phyloP scores from a whole-genome alignment of 31 red algal genomes.

The Endocladia muricata region DNA sequence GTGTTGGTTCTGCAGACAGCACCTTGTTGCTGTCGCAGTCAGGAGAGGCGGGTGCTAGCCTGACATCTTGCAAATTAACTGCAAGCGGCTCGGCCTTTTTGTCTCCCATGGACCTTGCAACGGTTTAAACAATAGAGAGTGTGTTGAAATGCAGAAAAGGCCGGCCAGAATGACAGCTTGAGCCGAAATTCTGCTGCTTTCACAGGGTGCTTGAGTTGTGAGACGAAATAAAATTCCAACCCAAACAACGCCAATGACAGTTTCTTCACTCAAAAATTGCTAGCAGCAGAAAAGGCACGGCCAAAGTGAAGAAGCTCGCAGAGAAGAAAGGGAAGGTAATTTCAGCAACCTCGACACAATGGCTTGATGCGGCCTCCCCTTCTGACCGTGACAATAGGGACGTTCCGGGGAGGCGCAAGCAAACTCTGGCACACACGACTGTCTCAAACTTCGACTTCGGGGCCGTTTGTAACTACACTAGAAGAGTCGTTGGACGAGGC shows the following conservation, averaged over 20 bases:
- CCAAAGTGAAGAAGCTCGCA: background rate
- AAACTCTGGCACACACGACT: too few relatives aligned
- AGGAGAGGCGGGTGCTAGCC: background rate
- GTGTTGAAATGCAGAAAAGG: background rate
- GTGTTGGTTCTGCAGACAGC: background rate
- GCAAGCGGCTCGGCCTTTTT: slow-evolving; percentile 13
- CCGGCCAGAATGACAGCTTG: background rate
- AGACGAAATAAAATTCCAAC: background rate
- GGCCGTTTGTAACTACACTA: too few relatives aligned
- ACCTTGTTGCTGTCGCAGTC: background rate
- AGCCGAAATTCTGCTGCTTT: background rate
- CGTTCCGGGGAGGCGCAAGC: slow-evolving; percentile 11
- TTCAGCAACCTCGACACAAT: background rate
- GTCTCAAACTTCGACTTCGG: too few relatives aligned
- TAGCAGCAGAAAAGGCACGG: background rate
- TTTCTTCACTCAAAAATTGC: background rate
- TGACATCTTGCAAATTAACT: slow-evolving; percentile 5
- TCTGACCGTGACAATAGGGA: background rate
- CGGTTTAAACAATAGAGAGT: background rate
- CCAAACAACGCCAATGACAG: background rate
- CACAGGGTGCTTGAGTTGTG: background rate
- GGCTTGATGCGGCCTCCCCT: slow-evolving; percentile 10
- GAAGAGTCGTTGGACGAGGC: too few relatives aligned
- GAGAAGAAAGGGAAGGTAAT: background rate
- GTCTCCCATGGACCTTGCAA: slow-evolving; percentile 3